These are phyloP conservation scores for Gaultheria prostrata DNA, from an alignment of 148 eudicot genomes.

Conservation along the genomic window DNA sequence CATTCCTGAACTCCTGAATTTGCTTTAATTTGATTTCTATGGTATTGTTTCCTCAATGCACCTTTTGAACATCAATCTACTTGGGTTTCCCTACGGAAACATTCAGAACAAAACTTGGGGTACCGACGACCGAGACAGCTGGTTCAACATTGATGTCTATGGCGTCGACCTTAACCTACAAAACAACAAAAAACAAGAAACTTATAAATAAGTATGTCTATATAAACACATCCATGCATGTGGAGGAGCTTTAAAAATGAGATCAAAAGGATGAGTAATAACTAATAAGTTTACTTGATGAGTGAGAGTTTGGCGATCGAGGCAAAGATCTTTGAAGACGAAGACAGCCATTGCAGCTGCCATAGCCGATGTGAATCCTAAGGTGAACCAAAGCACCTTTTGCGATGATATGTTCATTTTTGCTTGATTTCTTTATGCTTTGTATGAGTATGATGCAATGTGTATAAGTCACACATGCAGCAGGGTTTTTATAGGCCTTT, in stretches of 20 bases:
- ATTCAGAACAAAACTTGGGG: not conserved
- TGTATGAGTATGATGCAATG: not conserved
- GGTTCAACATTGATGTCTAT: conserved; percentile 24
- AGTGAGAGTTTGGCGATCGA: conserved; percentile 25
- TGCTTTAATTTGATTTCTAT: too few relatives aligned
- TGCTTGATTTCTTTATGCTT: not conserved
- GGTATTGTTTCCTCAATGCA: too few relatives aligned
- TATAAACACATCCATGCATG: not conserved
- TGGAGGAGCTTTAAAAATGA: too few relatives aligned
- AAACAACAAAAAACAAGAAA: not conserved
- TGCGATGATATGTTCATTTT: not conserved
- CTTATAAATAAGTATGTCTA: not conserved
- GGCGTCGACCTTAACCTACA: conserved; percentile 22
- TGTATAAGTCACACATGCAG: not conserved
- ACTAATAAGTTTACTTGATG: conserved; percentile 20
- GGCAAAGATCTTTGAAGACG: conserved; percentile 26
- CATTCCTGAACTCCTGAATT: too few relatives aligned
- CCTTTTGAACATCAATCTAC: too few relatives aligned
- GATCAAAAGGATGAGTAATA: not conserved
- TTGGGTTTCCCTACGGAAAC: not conserved
- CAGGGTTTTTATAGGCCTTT: not conserved
- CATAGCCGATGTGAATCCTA: conserved; percentile 22
- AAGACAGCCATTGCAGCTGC: conserved; percentile 26
- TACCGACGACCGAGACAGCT: conserved; percentile 13
- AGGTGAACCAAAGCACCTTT: conserved; percentile 25